Evolutionary conservation across 805 yeast genomes (phyloP), one percentile per base, ranked within the genome.

Genomic region (Candida loeiensis): DNA sequence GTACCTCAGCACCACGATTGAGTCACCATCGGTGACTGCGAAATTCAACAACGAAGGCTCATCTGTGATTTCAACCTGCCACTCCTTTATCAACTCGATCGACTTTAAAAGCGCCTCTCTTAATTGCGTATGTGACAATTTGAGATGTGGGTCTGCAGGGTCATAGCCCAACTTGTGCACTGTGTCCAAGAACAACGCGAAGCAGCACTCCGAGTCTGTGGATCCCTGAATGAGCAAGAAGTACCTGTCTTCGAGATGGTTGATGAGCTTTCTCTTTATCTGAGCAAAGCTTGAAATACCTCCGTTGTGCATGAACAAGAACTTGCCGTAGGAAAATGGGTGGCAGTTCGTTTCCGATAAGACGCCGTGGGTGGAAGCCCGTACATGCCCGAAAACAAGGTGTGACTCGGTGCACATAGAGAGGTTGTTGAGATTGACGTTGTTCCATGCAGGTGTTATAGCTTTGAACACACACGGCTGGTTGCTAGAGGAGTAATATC

Each of bases 291-390:
- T 78, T 8, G 90, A 72, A 17, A 93, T 78, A 0, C 87, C 93
- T 21, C 99, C 99, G 63, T 93, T 93, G 63, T 93, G 99, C 99
- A 93, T 93, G 59, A 93, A 93, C 84, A 91, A 85, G 35, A 91
- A 66, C 37, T 80, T 80, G 46, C 90, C 91, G 58, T 79, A 89
- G 3, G 85, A 80, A 63, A 93, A 93, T 0, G 99, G 99, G 59
- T 93, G 99, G 63, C 99, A 93, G 61, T 93, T 93, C 0, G 97
- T 91, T 58, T 93, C 99, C 8, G 95, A 76, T 19, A 93, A 64
- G 1, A 86, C 95, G 34, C 99, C 99, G 47, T 95, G 87, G 0
- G 99, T 93, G 0, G 95, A 85, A 0, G 99, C 98, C 45, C 99
- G 64, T 1, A 93, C 97, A 61, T 93, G 99, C 2, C 95, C 99